Conservation (phyloP, 2,329 filamentous ascomycete genomes). For the Phoma sp. region DNA sequence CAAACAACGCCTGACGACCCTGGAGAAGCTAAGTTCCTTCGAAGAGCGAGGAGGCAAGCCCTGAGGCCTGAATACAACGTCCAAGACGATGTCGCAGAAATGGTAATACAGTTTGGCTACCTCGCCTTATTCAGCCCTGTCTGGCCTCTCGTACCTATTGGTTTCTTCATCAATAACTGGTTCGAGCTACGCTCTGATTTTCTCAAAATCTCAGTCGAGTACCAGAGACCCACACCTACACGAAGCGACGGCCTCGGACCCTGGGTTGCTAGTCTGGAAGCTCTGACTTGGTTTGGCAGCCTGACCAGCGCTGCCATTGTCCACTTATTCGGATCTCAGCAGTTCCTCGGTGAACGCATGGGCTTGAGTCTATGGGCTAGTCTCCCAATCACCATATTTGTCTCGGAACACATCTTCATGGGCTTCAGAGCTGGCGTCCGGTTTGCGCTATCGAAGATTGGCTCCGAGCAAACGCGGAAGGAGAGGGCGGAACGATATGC, state of each 20-base stretch:
- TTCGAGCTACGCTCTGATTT: slow-evolving; percentile 45
- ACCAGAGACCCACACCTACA: slow-evolving; percentile 36
- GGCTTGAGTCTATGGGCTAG: slow-evolving; percentile 36
- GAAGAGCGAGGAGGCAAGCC: slow-evolving; percentile 38
- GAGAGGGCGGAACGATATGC: slow-evolving; percentile 36
- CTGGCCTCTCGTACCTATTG: slow-evolving; percentile 44
- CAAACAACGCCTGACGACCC: slow-evolving; percentile 29
- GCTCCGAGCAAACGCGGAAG: slow-evolving; percentile 38
- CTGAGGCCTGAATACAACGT: slow-evolving; percentile 41
- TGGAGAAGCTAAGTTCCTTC: slow-evolving; percentile 37
- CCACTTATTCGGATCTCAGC: slow-evolving; percentile 37
- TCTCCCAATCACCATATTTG: slow-evolving; percentile 39
- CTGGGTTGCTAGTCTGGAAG: slow-evolving; percentile 42
- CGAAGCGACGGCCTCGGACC: slow-evolving; percentile 43
- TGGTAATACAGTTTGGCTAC: slow-evolving; percentile 47
- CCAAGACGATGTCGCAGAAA: slow-evolving; percentile 43
- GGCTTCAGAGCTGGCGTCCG: slow-evolving; percentile 36
- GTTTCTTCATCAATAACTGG: slow-evolving; percentile 48
- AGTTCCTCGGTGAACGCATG: slow-evolving; percentile 19
- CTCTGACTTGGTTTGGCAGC: slow-evolving; percentile 43
- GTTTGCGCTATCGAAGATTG: slow-evolving; percentile 34
- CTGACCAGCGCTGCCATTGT: slow-evolving; percentile 43
- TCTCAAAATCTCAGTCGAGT: slow-evolving; percentile 43
- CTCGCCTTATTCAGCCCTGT: slow-evolving; percentile 44
- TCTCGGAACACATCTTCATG: slow-evolving; percentile 44